Base-by-base conservation (phyloP, 768 basidiomycete species). In the Kwoniella newhampshirensis region DNA sequence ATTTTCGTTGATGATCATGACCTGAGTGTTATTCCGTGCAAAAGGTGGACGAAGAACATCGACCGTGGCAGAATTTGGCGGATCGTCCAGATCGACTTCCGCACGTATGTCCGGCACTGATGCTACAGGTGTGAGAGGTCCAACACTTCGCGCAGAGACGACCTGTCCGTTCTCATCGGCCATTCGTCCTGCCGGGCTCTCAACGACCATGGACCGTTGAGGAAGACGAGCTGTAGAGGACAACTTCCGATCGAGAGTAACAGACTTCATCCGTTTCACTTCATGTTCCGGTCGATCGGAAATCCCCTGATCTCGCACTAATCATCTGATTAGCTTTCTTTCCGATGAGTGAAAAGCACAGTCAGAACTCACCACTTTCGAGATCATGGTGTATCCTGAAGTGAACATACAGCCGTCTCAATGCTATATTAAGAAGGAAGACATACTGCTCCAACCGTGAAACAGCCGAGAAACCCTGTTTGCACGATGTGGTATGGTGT, bases 401-500 rank as follows among this genome's bases (percentile, higher is more conserved):
- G 55, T 77, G 82, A 27, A 89, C 82, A 77, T 92, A 98, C 51
- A 99, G 80, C 69, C 94, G 83, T 64, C 93, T 82, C 53, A 99
- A 80, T 18, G 94, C 96, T 21, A 98, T 96, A 71, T 97, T 97
- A 50, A 99, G 80, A 54, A 99, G 78, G 81, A 93, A 99, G 1
- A 96, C 90, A 75, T 96, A 99, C 74, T 99, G 96, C 79, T 99
- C 96, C 62, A 99, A 78, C 54, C 94, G 82, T 59, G 93, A 91
- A 15, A 96, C 96, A 17, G 89, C 82, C 71, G 89, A 88, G 77
- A 98, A 97, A 11, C 93, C 91, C 21, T 77, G 71, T 54, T 83
- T 80, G 68, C 87, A 89, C 15, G 82, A 82, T 25, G 78, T 67
- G 70, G 86, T 85, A 7, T 82, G 85, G 74, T 94, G 92, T 13